Evolutionary conservation across 495 filamentous ascomycete genomes (phyloP).

Genomic region (Xylaria flabelliformis): DNA sequence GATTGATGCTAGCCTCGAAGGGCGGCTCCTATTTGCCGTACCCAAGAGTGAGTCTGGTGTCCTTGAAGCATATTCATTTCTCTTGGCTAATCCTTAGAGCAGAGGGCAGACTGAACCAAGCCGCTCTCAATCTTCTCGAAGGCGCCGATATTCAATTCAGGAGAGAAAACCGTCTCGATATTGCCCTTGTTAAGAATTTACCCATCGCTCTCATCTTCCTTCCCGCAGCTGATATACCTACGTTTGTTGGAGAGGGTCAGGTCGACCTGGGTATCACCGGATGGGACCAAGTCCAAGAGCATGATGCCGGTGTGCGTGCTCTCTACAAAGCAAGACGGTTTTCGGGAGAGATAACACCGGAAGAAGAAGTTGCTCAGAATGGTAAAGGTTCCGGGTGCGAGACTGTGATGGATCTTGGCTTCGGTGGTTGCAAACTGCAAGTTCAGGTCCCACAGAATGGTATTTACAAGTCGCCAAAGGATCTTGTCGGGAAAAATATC

Average conservation of each 20-base stretch:
- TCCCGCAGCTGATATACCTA: constrained; percentile 94
- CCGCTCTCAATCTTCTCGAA: constrained; percentile 83
- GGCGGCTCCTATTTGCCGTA: constrained; percentile 92
- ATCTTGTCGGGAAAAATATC: constrained; percentile 91
- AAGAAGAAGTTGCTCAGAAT: constrained; percentile 44
- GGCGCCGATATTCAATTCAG: constrained; percentile 96
- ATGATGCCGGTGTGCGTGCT: constrained; percentile 73
- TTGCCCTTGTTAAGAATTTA: constrained; percentile 93
- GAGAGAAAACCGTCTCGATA: constrained; percentile 90
- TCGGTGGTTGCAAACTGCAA: constrained; percentile 90
- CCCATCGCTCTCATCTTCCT: constrained; percentile 97
- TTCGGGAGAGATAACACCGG: constrained; percentile 56
- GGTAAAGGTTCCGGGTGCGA: constrained; percentile 64
- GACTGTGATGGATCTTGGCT: constrained; percentile 85
- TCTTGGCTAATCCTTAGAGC: constrained; percentile 35
- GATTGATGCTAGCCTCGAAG: constrained; percentile 71
- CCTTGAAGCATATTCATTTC: constrained; percentile 43
- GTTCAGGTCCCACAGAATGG: constrained; percentile 95
- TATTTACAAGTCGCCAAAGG: constrained; percentile 65
- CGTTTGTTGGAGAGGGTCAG: constrained; percentile 91
- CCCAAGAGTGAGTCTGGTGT: constrained; percentile 81
- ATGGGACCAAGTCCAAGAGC: constrained; percentile 88
- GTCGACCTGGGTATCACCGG: constrained; percentile 96
- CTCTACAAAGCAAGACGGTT: constrained; percentile 56
- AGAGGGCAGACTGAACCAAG: constrained; percentile 92